These are phyloP conservation scores for Citrus mangshanensis DNA, from an alignment of 345 rosid genomes.

Conservation along the genomic window DNA sequence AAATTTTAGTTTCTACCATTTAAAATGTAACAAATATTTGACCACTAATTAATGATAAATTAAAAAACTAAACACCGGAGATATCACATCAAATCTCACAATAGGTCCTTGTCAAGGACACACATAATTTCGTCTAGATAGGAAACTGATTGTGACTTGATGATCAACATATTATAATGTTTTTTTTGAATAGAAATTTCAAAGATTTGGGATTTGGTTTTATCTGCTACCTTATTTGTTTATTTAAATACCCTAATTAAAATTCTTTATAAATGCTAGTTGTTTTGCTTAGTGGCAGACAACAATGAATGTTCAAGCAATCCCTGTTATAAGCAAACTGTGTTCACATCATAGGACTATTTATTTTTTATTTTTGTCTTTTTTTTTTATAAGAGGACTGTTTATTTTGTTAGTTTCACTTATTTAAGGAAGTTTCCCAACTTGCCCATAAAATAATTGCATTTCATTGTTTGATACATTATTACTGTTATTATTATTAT, in stretches of 20 bases:
- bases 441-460: not conserved
- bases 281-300: constrained; percentile 5
- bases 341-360: not conserved
- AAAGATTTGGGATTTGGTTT: not conserved
- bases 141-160: not conserved
- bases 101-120: not conserved
- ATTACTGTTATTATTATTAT: not conserved
- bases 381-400: too few relatives aligned
- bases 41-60: not conserved
- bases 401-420: not conserved
- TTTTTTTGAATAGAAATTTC: not conserved
- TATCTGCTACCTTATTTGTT: not conserved
- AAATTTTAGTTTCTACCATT: too few relatives aligned
- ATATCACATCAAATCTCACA: not conserved
- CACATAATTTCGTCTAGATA: not conserved
- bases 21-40: not conserved
- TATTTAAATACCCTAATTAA: too few relatives aligned
- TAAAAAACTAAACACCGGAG: not conserved
- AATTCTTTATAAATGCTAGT: not conserved
- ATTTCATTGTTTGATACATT: not conserved
- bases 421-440: not conserved
- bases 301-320: constrained; percentile 2
- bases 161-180: not conserved
- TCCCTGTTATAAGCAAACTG: not conserved
- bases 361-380: too few relatives aligned